Evolutionary conservation across 805 yeast species (phyloP).

Genomic region (Pichia eremophila): DNA sequence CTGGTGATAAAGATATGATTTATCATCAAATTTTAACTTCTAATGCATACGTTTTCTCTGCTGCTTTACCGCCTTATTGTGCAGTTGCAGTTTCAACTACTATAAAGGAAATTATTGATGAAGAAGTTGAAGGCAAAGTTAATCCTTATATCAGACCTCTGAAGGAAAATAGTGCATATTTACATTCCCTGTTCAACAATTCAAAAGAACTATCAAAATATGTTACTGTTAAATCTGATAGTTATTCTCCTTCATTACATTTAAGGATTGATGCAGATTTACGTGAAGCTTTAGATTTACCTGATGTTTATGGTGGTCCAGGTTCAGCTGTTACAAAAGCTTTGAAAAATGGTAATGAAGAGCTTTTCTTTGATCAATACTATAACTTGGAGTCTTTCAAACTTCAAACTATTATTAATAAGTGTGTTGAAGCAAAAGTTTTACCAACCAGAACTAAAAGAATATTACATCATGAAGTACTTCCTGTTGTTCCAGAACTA

Average conservation of each 20-base stretch:
- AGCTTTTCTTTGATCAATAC: constrained; percentile 31
- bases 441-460: constrained; percentile 50
- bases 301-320: constrained; percentile 40
- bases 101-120: constrained; percentile 38
- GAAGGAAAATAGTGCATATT: constrained; percentile 30
- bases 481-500: constrained; percentile 59
- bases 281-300: constrained; percentile 38
- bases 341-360: constrained; percentile 35
- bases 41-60: constrained; percentile 85
- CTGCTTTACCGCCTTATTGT: constrained; percentile 87
- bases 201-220: constrained; percentile 29
- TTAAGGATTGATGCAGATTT: constrained; percentile 43
- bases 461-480: constrained; percentile 62
- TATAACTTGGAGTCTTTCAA: constrained; percentile 49
- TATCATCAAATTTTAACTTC: constrained; percentile 89
- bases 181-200: constrained; percentile 33
- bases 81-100: constrained; percentile 51
- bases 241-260: constrained; percentile 61
- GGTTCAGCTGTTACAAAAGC: constrained; percentile 32
- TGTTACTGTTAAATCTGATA: constrained; percentile 45
- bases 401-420: constrained; percentile 59
- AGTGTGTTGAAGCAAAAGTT: constrained; percentile 41
- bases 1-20: constrained; percentile 75
- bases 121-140: constrained; percentile 26
- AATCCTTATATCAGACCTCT: constrained; percentile 29